These are phyloP conservation scores for Spongospora subterranea DNA, from an alignment of 208 protist species.

Conservation along the genomic window DNA sequence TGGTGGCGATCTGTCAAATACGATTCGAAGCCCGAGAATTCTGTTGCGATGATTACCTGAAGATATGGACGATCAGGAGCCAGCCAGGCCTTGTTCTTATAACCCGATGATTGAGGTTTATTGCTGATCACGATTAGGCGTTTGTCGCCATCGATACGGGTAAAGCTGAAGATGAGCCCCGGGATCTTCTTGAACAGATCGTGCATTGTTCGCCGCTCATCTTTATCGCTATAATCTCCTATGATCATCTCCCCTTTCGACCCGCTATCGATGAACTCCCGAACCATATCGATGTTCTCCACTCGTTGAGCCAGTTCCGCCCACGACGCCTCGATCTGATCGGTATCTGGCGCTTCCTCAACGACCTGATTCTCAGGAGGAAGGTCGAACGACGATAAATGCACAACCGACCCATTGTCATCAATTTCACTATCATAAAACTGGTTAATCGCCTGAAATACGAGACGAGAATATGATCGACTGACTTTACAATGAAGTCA, in stretches of 20 bases:
- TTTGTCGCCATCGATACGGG: background rate
- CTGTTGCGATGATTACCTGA: background rate
- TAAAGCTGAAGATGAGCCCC: background rate
- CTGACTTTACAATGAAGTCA: constrained; percentile 41
- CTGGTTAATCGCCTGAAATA: too few species aligned
- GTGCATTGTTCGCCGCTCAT: background rate
- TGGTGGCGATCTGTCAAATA: background rate
- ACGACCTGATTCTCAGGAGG: background rate
- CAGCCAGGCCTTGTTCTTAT: background rate
- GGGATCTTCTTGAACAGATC: background rate
- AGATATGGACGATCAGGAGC: background rate
- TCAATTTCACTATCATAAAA: constrained; percentile 59
- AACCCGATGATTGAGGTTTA: background rate
- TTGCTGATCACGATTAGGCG: background rate
- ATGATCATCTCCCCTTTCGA: background rate
- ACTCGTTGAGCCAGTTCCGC: background rate
- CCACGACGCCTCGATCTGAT: background rate
- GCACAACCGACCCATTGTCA: constrained; percentile 25
- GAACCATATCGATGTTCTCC: background rate
- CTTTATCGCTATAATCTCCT: background rate
- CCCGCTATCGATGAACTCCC: background rate
- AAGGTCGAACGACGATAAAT: constrained; percentile 9
- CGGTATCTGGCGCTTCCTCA: background rate
- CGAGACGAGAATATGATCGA: background rate
- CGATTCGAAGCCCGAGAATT: background rate